Conservation (phyloP, 2,329 filamentous ascomycete species). For the Nigrograna mackinnonii region DNA sequence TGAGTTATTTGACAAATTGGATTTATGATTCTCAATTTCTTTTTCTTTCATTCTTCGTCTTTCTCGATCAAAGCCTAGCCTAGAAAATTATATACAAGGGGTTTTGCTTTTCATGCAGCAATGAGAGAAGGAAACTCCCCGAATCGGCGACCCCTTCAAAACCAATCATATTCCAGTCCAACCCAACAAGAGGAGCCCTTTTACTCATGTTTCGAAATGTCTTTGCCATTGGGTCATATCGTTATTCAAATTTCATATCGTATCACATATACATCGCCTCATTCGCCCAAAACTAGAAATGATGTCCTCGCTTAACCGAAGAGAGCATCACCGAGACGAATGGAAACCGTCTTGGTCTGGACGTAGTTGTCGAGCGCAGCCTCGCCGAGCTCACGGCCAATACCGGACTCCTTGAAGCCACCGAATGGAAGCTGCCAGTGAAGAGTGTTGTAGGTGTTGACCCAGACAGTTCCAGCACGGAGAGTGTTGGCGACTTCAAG, state of each 20-base stretch:
- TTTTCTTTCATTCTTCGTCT: no score
- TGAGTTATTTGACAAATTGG: no score
- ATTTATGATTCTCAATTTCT: no score
- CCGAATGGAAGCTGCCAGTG: conserved; percentile 66
- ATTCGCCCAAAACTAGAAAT: neutral
- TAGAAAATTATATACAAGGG: no score
- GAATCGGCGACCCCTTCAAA: no score
- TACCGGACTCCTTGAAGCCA: conserved; percentile 54
- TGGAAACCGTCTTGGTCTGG: conserved; percentile 48
- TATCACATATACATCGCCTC: neutral
- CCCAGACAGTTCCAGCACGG: conserved; percentile 70
- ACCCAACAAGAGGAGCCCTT: no score
- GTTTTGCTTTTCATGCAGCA: no score
- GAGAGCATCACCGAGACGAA: conserved; percentile 53
- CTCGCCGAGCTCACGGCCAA: conserved; percentile 55
- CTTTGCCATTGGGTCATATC: no score
- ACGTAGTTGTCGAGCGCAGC: conserved; percentile 53
- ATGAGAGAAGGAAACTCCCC: no score
- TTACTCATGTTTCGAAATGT: no score
- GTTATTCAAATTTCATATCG: conserved; percentile 1
- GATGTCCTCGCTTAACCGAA: conserved; percentile 44
- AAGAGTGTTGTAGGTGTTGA: conserved; percentile 74
- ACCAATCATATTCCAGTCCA: no score
- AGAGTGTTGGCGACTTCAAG: conserved; percentile 74
- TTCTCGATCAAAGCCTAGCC: no score